Base-by-base conservation (phyloP, 106 monocot species). In the Posidonia australis region DNA sequence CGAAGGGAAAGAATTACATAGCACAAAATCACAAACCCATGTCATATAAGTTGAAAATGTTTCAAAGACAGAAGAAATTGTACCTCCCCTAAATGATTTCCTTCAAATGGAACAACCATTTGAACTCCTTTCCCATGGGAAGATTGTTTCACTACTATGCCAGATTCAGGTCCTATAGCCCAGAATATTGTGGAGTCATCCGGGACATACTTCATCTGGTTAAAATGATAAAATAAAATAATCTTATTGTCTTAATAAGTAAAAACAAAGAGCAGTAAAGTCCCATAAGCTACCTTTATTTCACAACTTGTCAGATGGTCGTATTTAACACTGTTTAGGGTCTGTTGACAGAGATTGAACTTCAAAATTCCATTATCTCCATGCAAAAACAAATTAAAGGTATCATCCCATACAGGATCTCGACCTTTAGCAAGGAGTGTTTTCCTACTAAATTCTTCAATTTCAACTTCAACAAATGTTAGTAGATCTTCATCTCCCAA, bases 121-220 rank as follows among this genome's bases (percentile, higher is more conserved):
- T 85, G 74, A 69, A 91, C 75, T 81, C 76, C 75, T 78, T 83
- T 78, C 31, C 91, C 98, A 74, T 80, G 79, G 47, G 49, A 68
- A 48, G 77, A 78, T 64, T 80, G 87, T 64, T 84, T 85, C 68
- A 87, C 85, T 49, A 98, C 13, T 44, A 88, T 78, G 47, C 87
- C 77, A 68, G 72, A 77, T 47, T 51, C 53, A 56, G 74, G 68
- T 45, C 98, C 91, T 64, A 98, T 79, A 54, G 90, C 98, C 98
- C 98, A 98, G 75, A 98, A 91, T 49, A 66, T 81, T 60, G 98
- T 91, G 21, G 98, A 98, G 54, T 81, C 90, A 83, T 98, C 98
- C 56, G 67, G 67, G 36, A 83, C 84, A 81, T 91, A 98, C 65
- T 83, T 98, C 71, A 98, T 60, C 98, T 98, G 81, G 56, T 53